phyloP scores from a whole-genome alignment of 176 grass and related monocot genomes.

The Aegilops bicornis region DNA sequence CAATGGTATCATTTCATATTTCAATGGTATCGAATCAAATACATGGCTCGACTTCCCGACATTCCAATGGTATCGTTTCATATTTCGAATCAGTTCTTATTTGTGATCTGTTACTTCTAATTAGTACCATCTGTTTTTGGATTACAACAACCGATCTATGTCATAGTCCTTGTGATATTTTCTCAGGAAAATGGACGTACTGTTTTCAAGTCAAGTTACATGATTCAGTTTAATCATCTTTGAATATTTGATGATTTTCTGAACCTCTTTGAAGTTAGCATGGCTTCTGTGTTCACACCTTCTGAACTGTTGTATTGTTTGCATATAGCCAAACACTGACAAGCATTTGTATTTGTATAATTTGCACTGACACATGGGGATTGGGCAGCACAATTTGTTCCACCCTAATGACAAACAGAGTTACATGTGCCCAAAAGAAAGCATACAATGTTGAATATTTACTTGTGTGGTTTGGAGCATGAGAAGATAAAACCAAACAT shows the following conservation, averaged over 20 bases:
- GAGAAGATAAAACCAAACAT: constrained; percentile 2
- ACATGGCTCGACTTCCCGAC: too few relatives aligned
- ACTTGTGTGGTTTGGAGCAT: neutral
- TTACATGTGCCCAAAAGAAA: neutral
- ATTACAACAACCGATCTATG: neutral
- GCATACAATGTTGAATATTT: neutral
- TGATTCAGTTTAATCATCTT: neutral
- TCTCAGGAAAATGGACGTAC: neutral
- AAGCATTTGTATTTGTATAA: neutral
- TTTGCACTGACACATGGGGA: neutral
- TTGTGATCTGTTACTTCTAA: neutral
- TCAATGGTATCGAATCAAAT: too few relatives aligned
- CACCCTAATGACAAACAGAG: neutral
- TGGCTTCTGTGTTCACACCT: neutral
- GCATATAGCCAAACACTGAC: neutral
- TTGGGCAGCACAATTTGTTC: neutral
- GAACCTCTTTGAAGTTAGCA: neutral
- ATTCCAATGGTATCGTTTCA: neutral
- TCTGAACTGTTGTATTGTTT: neutral
- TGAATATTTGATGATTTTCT: neutral
- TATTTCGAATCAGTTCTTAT: neutral
- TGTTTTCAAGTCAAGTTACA: neutral
- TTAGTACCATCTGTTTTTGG: neutral
- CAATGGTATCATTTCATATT: too few relatives aligned
- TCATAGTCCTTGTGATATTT: neutral